phyloP scores from a whole-genome alignment of 129 eudicot species.

The Apium graveolens region DNA sequence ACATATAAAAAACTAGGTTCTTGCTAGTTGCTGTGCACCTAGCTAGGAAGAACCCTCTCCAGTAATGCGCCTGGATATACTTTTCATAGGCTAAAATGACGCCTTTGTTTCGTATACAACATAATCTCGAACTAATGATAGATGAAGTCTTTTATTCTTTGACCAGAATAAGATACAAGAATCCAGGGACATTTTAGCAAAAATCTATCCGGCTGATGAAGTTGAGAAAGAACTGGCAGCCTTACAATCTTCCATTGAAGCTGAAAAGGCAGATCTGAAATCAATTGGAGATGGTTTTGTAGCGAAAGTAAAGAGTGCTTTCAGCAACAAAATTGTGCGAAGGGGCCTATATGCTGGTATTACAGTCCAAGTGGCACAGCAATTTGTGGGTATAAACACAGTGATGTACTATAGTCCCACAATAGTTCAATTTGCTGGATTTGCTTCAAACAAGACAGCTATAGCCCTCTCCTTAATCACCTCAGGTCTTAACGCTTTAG shows the following conservation, averaged over 20 bases:
- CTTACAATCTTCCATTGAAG: slow-evolving; percentile 29
- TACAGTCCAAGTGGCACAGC: slow-evolving; percentile 32
- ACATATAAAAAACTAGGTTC: neutral
- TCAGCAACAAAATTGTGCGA: neutral
- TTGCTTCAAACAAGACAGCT: slow-evolving; percentile 40
- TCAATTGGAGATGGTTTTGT: neutral
- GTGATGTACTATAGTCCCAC: slow-evolving; percentile 46
- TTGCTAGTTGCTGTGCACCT: neutral
- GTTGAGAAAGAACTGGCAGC: slow-evolving; percentile 36
- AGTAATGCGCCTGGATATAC: neutral
- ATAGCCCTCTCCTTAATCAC: slow-evolving; percentile 41
- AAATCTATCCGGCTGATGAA: slow-evolving; percentile 30
- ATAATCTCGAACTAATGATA: neutral
- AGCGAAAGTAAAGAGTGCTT: neutral
- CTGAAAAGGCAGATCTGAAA: slow-evolving; percentile 20
- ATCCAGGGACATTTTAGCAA: slow-evolving; percentile 30
- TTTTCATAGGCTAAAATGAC: neutral
- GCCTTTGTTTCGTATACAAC: neutral
- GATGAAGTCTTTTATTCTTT: neutral
- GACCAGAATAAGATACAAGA: slow-evolving; percentile 24
- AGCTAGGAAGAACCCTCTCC: neutral
- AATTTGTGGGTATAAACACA: slow-evolving; percentile 42
- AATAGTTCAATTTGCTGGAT: slow-evolving; percentile 40
- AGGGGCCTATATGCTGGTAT: slow-evolving; percentile 5
- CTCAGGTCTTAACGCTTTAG: slow-evolving; percentile 38